A percentile compares a stretch with the other conserved stretches of the same genome.
These are phyloP conservation scores for Lactarius indigo DNA, from an alignment of 768 basidiomycete genomes.

Conservation along the genomic window DNA sequence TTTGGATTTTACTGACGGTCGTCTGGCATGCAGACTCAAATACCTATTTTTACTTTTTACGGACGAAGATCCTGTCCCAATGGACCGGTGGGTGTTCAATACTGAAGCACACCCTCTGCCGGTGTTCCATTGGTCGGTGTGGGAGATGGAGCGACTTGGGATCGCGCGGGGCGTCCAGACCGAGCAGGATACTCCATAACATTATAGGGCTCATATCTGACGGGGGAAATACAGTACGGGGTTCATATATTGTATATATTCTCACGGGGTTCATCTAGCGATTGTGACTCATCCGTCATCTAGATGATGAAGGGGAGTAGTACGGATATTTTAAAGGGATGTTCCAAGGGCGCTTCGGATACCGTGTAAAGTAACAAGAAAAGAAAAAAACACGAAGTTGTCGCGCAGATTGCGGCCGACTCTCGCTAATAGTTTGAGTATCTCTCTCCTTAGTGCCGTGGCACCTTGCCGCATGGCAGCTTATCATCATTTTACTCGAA, in stretches of 20 bases:
- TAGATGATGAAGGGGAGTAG: too few relatives aligned
- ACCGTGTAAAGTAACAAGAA: too few relatives aligned
- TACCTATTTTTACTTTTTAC: conserved; percentile 69
- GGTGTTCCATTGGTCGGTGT: conserved; percentile 58
- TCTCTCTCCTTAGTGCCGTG: too few relatives aligned
- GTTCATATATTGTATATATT: not conserved
- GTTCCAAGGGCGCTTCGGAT: too few relatives aligned
- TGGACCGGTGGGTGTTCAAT: conserved; percentile 46
- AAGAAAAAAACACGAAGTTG: too few relatives aligned
- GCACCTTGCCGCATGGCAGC: too few relatives aligned
- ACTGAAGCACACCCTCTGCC: conserved; percentile 75
- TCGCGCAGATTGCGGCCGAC: too few relatives aligned
- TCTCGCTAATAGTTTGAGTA: too few relatives aligned
- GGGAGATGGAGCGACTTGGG: conserved; percentile 45
- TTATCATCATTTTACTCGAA: too few relatives aligned
- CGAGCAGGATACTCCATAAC: not conserved
- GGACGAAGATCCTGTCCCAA: conserved; percentile 54
- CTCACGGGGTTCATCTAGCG: not conserved
- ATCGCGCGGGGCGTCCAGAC: conserved; percentile 25
- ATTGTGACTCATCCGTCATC: too few relatives aligned
- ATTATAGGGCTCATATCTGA: not conserved
- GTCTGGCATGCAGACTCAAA: conserved; percentile 48
- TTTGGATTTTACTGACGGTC: not conserved
- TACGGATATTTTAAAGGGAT: too few relatives aligned
- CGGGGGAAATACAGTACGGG: not conserved